Evolutionary conservation across 164 flowering plant genomes (phyloP), one percentile per base, ranked within the genome.

Genomic region (Annona cherimola): DNA sequence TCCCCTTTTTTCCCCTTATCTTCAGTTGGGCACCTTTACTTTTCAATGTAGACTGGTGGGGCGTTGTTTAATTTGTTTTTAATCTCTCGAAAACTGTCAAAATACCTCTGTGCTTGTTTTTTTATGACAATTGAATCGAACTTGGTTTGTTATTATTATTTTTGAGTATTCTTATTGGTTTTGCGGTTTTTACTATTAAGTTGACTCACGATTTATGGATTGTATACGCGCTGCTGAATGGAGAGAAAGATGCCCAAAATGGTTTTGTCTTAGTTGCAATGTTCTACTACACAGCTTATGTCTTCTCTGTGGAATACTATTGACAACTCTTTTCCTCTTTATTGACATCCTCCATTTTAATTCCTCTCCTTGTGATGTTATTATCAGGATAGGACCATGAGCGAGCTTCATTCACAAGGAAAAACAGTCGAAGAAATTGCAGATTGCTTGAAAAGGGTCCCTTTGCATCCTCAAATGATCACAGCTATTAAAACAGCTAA

Each of bases 381-480:
- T 40, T 35, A 8, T 41, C 87, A 92, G 97, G 89, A 87, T 73
- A 81, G 74, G 64, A 80, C 86, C 85, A 79, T 84, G 88, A 69
- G 69, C 76, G 96, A 87, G 81, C 80, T 94, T n/a, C 87, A 90
- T 67, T 78, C 81, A 43, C 83, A 69, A 66, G 94, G 96, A 61
- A 85, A 74, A 75, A 86, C 93, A n/a, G 63, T 77, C 7, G 79
- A 84, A 41, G 93, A 94, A 9, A 85, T 94, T 54, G 84, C 79
- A 1, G 81, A 84, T n/a, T 84, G 90, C 75, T 79, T 94, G 77
- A 88, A 67, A 67, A 69, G 76, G 55, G 78, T 76, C 63, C 83
- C 85, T 0, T 46, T 94, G 73, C 80, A 89, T 82, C 86, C 91
- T 0, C 66, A 76, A 8, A 76, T 85, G 20, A 67, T 79, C 69